A percentile compares a stretch with the other conserved stretches of the same genome.
These are phyloP conservation scores for Helminthosporium solani DNA, from an alignment of 2,329 filamentous ascomycete genomes.

Conservation along the genomic window DNA sequence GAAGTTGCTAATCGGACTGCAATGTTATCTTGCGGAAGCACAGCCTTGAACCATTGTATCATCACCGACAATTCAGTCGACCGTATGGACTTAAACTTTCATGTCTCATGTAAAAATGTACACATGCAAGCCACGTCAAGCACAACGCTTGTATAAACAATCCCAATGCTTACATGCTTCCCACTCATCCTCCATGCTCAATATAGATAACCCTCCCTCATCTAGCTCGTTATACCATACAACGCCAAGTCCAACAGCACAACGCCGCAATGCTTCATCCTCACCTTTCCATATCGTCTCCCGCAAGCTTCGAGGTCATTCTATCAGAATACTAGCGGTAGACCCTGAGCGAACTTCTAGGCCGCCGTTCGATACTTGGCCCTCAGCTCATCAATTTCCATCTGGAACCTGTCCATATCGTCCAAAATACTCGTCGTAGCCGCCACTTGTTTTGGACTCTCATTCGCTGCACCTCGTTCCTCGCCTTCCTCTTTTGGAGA, in stretches of 20 bases:
- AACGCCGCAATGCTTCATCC: background rate
- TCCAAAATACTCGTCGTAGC: constrained; percentile 35
- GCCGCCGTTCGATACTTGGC: constrained; percentile 24
- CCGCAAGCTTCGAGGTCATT: background rate
- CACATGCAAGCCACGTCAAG: constrained; percentile 4
- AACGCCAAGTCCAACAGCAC: background rate
- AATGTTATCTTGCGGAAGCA: constrained; percentile 30
- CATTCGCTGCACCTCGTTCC: background rate
- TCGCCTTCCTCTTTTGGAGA: constrained; percentile 28
- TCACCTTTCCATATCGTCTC: background rate
- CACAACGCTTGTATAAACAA: background rate
- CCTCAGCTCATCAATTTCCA: constrained; percentile 42
- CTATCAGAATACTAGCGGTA: constrained; percentile 4
- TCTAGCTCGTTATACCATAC: background rate
- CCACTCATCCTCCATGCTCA: background rate
- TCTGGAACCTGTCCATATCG: constrained; percentile 44
- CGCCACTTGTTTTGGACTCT: background rate
- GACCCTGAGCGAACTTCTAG: constrained; percentile 7
- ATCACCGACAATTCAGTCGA: no score
- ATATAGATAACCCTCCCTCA: background rate
- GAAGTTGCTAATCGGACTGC: constrained; percentile 34
- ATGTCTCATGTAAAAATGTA: constrained; percentile 6
- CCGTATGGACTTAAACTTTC: background rate
- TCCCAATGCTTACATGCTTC: constrained; percentile 1
- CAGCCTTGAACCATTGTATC: constrained; percentile 23